Percentiles rank a stretch among this genome's conserved stretches.
phyloP scores from a whole-genome alignment of 441 rosid genomes.

The Populus hybrid region DNA sequence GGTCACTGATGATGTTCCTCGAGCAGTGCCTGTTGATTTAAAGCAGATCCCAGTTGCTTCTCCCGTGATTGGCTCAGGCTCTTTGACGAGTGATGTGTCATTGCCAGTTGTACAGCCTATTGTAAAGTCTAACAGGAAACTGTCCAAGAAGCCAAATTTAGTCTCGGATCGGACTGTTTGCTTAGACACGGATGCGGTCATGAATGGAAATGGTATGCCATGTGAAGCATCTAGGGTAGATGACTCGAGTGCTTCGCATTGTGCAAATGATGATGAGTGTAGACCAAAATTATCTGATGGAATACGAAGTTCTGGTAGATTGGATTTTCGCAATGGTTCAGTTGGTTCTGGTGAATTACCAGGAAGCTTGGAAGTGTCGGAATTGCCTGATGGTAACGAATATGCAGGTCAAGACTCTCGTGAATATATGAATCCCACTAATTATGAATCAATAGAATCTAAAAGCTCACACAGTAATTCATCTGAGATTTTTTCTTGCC shows the following conservation, averaged over 20 bases:
- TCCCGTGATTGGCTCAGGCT: slow-evolving; percentile 51
- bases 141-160: slow-evolving; percentile 21
- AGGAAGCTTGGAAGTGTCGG: slow-evolving; percentile 13
- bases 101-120: slow-evolving; percentile 79
- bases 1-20: slow-evolving; percentile 61
- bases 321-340: slow-evolving; percentile 11
- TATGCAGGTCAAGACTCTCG: slow-evolving; percentile 28
- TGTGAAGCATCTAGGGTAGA: slow-evolving; percentile 29
- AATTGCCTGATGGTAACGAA: slow-evolving; percentile 20
- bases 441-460: slow-evolving; percentile 32
- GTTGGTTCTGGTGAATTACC: slow-evolving; percentile 10
- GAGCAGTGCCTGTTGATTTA: slow-evolving; percentile 69
- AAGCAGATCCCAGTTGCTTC: slow-evolving; percentile 71
- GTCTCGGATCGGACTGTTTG: slow-evolving; percentile 9
- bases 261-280: slow-evolving; percentile 3
- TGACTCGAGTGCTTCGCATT: slow-evolving; percentile 23
- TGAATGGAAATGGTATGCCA: slow-evolving; percentile 17
- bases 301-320: slow-evolving; percentile 13
- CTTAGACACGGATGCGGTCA: neutral
- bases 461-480: slow-evolving; percentile 32
- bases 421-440: slow-evolving; percentile 30
- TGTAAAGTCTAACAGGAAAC: slow-evolving; percentile 27
- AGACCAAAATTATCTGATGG: slow-evolving; percentile 19
- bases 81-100: slow-evolving; percentile 39
- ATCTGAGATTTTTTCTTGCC: slow-evolving; percentile 36